A percentile compares a stretch with the other conserved stretches of the same genome.
Conservation (phyloP, 1,284 basidiomycete species). For the Pseudozyma flocculosa region DNA sequence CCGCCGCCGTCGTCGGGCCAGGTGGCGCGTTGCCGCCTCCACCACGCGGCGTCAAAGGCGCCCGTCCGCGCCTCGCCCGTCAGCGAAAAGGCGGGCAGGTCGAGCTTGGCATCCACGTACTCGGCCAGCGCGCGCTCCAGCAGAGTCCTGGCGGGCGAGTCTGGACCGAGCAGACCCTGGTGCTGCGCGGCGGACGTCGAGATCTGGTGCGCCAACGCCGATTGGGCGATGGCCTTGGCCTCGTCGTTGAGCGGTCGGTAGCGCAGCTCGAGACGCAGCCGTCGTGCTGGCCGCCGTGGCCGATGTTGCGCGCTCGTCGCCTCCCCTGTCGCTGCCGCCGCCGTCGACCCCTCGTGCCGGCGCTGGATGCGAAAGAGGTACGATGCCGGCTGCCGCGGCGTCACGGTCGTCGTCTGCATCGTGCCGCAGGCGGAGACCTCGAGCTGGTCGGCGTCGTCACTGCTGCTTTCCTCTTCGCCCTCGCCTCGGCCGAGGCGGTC, state of each 20-base stretch:
- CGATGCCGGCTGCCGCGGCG: constrained; percentile 41
- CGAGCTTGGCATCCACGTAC: constrained; percentile 20
- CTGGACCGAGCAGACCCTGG: constrained; percentile 2
- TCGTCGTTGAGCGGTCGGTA: constrained; percentile 46
- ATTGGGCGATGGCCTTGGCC: constrained; percentile 6
- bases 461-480: background rate
- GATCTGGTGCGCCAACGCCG: constrained; percentile 5
- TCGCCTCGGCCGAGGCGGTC: constrained; percentile 6
- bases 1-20: constrained; percentile 7
- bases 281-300: too few relatives aligned
- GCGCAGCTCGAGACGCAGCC: constrained; percentile 29
- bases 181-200: background rate
- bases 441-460: constrained; percentile 5
- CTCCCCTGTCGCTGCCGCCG: background rate
- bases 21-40: constrained; percentile 8
- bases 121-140: constrained; percentile 13
- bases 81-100: constrained; percentile 26
- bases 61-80: constrained; percentile 16
- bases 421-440: constrained; percentile 2
- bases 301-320: background rate
- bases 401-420: constrained; percentile 18
- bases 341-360: background rate
- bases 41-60: constrained; percentile 13
- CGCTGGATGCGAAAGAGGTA: constrained; percentile 43
- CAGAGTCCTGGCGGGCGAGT: constrained; percentile 4